Base-by-base conservation (phyloP, 371 early-diverging fungal species). In the Mortierella sp. region DNA sequence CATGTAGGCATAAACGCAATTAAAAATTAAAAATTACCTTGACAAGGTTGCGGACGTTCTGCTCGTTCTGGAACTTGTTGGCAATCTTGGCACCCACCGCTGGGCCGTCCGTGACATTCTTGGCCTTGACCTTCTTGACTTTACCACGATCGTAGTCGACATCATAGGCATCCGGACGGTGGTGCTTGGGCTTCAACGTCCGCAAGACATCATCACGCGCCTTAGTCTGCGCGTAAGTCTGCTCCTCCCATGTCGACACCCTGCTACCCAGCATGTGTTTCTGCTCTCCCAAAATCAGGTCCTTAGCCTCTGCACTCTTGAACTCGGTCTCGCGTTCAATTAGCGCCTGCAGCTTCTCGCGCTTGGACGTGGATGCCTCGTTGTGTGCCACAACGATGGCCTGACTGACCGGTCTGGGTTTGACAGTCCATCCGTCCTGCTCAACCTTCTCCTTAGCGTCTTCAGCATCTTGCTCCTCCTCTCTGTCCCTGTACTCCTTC, bases 121-220 rank as follows among this genome's bases (percentile, higher is more conserved):
- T 92, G 79, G 88, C 89, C 84, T 94, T 95, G 77, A 94, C 89
- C 90, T 95, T 96, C 82, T 95, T 95, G 60, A 91, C 84, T 80
- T 94, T 94, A 50, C 96, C 96, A 54, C 94, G 94, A 85, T 96
- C 96, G 79, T 96, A 96, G 16, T 95, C 96, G 7, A 93, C 85
- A 82, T 96, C 95, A 68, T 93, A 93, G 7, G 76, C 80, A 78
- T 94, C 94, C 0, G 93, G 92, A n/a, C 89, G 84, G 77, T 91
- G 92, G 78, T 91, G 91, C 71, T 93, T 94, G 65, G 89, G 88
- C 77, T 94, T 93, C 44, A 91, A 74, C 34, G 90, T 79, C 71
- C 87, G 89, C 11, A 93, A 70, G 5, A 88, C 74, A 47, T 76
- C 81, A 63, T 83, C 83, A 47, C 90, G 88, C 44, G 85, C 88